Evolutionary conservation across 805 yeast species (phyloP).

Genomic region (Yarrowia bubula): DNA sequence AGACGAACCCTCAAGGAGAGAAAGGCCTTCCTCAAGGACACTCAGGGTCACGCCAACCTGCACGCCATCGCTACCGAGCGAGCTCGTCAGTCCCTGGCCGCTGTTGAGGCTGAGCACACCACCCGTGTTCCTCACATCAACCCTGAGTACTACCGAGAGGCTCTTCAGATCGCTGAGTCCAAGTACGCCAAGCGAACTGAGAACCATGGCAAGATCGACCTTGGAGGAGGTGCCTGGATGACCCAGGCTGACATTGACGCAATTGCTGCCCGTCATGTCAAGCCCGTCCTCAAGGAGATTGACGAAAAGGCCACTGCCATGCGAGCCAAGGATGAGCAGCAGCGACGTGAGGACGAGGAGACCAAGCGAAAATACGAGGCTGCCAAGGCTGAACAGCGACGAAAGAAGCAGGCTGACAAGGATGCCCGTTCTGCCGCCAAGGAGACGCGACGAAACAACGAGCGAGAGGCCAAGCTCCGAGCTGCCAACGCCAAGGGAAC

Average conservation of each 20-base stretch:
- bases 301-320: slow-evolving; percentile 66
- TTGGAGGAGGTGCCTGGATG: slow-evolving; percentile 88
- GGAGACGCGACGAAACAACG: slow-evolving; percentile 26
- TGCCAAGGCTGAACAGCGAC: slow-evolving; percentile 31
- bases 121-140: slow-evolving; percentile 45
- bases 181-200: slow-evolving; percentile 58
- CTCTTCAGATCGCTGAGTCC: slow-evolving; percentile 72
- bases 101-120: slow-evolving; percentile 45
- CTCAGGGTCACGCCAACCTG: slow-evolving; percentile 40
- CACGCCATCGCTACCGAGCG: slow-evolving; percentile 53
- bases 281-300: slow-evolving; percentile 78
- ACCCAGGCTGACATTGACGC: slow-evolving; percentile 70
- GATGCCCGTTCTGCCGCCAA: slow-evolving; percentile 25
- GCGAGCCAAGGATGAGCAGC: slow-evolving; percentile 54
- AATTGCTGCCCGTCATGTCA: slow-evolving; percentile 75
- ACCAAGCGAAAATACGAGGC: slow-evolving; percentile 44
- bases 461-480: slow-evolving; percentile 34
- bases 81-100: slow-evolving; percentile 45
- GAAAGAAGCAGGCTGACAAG: slow-evolving; percentile 27
- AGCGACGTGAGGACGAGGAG: slow-evolving; percentile 43
- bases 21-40: slow-evolving; percentile 29
- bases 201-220: slow-evolving; percentile 55
- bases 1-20: slow-evolving; percentile 33
- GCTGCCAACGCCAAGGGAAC: slow-evolving; percentile 32
- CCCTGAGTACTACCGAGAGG: slow-evolving; percentile 64